Base-by-base conservation (phyloP, 805 yeast species). In the Metschnikowia colocasiae region DNA sequence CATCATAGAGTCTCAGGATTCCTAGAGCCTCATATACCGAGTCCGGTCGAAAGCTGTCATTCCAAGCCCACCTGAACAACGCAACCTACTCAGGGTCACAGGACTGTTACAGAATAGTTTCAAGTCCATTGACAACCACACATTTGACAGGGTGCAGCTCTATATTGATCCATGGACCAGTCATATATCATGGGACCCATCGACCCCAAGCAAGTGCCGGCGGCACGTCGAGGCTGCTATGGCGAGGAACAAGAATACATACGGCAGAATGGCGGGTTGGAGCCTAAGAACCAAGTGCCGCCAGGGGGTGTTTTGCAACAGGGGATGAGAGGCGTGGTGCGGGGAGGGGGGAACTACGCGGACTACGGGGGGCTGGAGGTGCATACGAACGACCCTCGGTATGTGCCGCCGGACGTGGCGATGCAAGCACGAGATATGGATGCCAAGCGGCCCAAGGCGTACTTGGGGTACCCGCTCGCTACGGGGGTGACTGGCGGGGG, bases 91-190 rank as follows among this genome's bases (percentile, higher is more conserved):
- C n/a, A n/a, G n/a, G n/a, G n/a, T n/a, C n/a, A n/a, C n/a, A n/a
- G n/a, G n/a, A n/a, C n/a, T n/a, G n/a, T n/a, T n/a, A n/a, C n/a
- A n/a, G n/a, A n/a, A n/a, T n/a, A n/a, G n/a, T n/a, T n/a, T n/a
- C n/a, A n/a, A n/a, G n/a, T n/a, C n/a, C n/a, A n/a, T n/a, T n/a
- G n/a, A n/a, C n/a, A n/a, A n/a, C n/a, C n/a, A n/a, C n/a, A n/a
- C n/a, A n/a, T n/a, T n/a, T n/a, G n/a, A n/a, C n/a, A n/a, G n/a
- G n/a, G n/a, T n/a, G n/a, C n/a, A n/a, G n/a, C n/a, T n/a, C n/a
- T n/a, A n/a, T n/a, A n/a, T n/a, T n/a, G n/a, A n/a, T n/a, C 26
- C 45, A 55, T 55, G 57, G 59, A 55, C 38, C 59, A 52, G 18
- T 40, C 52, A 15, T 54, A 46, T 36, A 34, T 35, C 30, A 36